These are phyloP conservation scores for Podila minutissima DNA, from an alignment of 192 early-diverging fungal species.

Conservation along the genomic window DNA sequence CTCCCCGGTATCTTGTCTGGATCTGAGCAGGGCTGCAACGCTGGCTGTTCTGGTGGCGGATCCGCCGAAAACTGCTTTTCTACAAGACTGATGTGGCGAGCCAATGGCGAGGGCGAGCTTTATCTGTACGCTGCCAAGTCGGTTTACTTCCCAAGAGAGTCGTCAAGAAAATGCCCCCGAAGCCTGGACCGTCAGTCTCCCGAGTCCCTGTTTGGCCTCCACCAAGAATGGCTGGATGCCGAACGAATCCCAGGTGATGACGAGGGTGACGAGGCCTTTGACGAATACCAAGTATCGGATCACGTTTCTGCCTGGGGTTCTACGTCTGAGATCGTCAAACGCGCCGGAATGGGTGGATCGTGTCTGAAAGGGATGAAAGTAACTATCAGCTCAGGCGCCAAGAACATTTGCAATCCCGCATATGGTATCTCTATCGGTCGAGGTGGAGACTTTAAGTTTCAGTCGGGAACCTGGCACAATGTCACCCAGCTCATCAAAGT, in stretches of 20 bases:
- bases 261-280: too few species aligned
- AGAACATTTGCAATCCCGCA: too few species aligned
- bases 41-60: constrained; percentile 57
- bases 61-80: constrained; percentile 66
- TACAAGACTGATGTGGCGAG: constrained; percentile 59
- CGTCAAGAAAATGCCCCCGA: constrained; percentile 10
- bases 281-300: too few species aligned
- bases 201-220: constrained; percentile 5
- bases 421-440: too few species aligned
- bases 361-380: too few species aligned
- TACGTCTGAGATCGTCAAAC: too few species aligned
- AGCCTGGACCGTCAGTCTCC: constrained; percentile 28
- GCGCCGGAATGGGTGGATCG: too few species aligned
- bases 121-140: constrained; percentile 61
- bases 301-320: too few species aligned
- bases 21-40: constrained; percentile 47
- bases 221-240: constrained; percentile 7
- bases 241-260: constrained; percentile 2
- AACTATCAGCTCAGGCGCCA: too few species aligned
- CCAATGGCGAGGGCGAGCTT: constrained; percentile 58
- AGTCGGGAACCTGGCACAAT: constrained; percentile 44
- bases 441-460: neutral
- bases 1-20: constrained; percentile 66
- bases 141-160: constrained; percentile 24
- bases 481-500: neutral